Evolutionary conservation across 2,329 filamentous ascomycete genomes (phyloP).

Genomic region (Dothidotthia symphoricarpi): DNA sequence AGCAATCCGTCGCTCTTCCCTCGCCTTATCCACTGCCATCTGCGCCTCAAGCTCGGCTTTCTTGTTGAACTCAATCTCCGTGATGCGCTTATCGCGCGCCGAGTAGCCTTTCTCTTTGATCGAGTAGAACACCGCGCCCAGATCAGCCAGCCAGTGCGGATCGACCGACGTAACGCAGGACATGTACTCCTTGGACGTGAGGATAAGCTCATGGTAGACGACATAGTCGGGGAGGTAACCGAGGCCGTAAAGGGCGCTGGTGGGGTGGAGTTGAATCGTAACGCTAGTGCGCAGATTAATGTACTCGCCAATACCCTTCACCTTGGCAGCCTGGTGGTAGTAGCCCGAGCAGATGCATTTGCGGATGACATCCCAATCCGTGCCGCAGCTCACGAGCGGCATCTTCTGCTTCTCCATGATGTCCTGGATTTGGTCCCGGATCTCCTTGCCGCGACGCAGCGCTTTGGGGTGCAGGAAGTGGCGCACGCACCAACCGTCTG

Average conservation of each 20-base stretch:
- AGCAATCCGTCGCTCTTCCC: slow-evolving; percentile 56
- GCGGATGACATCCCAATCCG: slow-evolving; percentile 93
- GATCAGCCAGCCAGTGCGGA: too few species aligned
- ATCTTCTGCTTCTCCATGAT: slow-evolving; percentile 96
- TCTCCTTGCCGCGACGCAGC: slow-evolving; percentile 85
- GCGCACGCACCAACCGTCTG: slow-evolving; percentile 85
- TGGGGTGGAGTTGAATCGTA: slow-evolving; percentile 90
- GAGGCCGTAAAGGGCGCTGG: slow-evolving; percentile 84
- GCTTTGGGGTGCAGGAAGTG: slow-evolving; percentile 97
- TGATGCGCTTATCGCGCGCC: slow-evolving; percentile 77
- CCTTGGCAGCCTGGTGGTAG: slow-evolving; percentile 95
- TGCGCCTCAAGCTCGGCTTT: slow-evolving; percentile 91
- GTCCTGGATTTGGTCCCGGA: slow-evolving; percentile 86
- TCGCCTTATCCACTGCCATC: slow-evolving; percentile 81
- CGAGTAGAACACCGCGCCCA: slow-evolving; percentile 82
- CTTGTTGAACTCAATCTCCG: slow-evolving; percentile 86
- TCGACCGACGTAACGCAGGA: slow-evolving; percentile 68
- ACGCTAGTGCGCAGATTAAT: slow-evolving; percentile 94
- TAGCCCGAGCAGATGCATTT: slow-evolving; percentile 97
- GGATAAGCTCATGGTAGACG: slow-evolving; percentile 94
- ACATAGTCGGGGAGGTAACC: slow-evolving; percentile 96
- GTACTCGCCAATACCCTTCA: slow-evolving; percentile 96
- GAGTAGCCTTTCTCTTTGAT: slow-evolving; percentile 98
- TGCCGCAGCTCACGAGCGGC: slow-evolving; percentile 81
- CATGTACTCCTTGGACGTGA: slow-evolving; percentile 98